phyloP scores from a whole-genome alignment of 2,329 filamentous ascomycete species.

The Neofusicoccum laricinum region DNA sequence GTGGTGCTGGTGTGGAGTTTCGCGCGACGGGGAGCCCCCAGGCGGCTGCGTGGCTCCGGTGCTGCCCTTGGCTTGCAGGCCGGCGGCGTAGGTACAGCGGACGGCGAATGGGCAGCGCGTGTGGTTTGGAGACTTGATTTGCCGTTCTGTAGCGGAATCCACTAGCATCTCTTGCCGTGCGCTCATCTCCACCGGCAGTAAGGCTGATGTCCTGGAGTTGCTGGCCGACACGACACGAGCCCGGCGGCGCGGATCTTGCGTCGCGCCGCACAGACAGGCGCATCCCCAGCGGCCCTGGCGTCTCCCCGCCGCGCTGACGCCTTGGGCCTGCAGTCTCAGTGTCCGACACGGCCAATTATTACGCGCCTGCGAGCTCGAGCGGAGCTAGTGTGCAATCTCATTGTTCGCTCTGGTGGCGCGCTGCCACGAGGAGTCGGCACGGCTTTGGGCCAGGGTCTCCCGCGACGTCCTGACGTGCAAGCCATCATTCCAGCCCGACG shows the following conservation, averaged over 20 bases:
- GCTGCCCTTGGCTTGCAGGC: conserved; percentile 9
- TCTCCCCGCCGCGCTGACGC: conserved; percentile 12
- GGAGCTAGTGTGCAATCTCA: conserved; percentile 6
- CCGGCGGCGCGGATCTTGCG: conserved; percentile 6
- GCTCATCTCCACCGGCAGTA: neutral
- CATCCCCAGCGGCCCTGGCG: conserved; percentile 12
- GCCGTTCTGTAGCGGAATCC: neutral
- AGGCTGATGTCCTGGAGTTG: neutral
- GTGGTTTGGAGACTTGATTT: neutral
- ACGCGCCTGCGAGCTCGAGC: conserved; percentile 7
- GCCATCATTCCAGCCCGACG: conserved; percentile 13
- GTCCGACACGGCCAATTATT: neutral
- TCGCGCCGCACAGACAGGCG: conserved; percentile 12
- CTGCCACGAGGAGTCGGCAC: conserved; percentile 2
- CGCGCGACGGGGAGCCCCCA: neutral
- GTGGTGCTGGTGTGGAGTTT: neutral
- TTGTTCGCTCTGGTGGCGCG: conserved; percentile 10
- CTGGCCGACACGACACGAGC: neutral
- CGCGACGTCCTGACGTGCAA: conserved; percentile 7
- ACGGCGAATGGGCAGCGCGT: neutral
- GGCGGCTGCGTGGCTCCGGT: neutral
- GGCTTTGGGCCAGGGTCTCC: conserved; percentile 11
- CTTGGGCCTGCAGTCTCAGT: conserved; percentile 11
- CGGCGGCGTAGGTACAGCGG: conserved; percentile 5
- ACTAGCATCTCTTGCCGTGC: neutral